These are phyloP conservation scores for Gnaphalium uliginosum DNA, from an alignment of 129 eudicot genomes.

Conservation along the genomic window DNA sequence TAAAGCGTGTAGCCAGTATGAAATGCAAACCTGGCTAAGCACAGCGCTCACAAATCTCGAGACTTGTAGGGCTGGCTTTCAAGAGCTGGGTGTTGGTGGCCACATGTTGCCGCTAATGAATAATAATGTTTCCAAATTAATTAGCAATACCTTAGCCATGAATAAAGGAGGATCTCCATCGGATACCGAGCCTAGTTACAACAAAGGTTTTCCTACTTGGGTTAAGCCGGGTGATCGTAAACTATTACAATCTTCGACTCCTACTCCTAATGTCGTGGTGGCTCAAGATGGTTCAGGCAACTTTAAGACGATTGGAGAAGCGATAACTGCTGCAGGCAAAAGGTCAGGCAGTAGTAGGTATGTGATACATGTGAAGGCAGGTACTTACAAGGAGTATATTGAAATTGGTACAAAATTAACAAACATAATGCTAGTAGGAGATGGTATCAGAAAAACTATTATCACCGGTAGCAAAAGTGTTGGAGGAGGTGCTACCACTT, in stretches of 20 bases:
- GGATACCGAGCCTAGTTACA: constrained; percentile 10
- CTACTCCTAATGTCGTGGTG: constrained; percentile 49
- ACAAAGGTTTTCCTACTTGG: constrained; percentile 56
- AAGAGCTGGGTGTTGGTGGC: constrained; percentile 50
- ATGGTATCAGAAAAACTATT: constrained; percentile 65
- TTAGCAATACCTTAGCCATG: constrained; percentile 57
- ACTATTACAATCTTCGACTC: constrained; percentile 37
- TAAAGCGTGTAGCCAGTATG: constrained; percentile 40
- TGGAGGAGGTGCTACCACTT: constrained; percentile 61
- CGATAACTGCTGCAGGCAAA: constrained; percentile 47
- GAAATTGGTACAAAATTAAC: constrained; percentile 42
- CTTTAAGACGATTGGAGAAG: constrained; percentile 50
- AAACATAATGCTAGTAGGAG: constrained; percentile 61
- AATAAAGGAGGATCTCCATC: constrained; percentile 38
- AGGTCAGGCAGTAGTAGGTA: constrained; percentile 46
- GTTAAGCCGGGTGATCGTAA: constrained; percentile 52
- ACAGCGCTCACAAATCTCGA: constrained; percentile 50
- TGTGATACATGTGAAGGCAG: constrained; percentile 54
- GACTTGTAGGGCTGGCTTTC: constrained; percentile 56
- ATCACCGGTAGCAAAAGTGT: constrained; percentile 68
- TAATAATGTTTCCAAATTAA: constrained; percentile 43
- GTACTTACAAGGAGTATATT: constrained; percentile 50
- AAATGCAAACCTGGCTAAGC: constrained; percentile 53
- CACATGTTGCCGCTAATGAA: constrained; percentile 40
- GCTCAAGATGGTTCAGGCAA: constrained; percentile 70